Base-by-base conservation (phyloP, 108 stramenopile genomes). In the Ochromonas danica region DNA sequence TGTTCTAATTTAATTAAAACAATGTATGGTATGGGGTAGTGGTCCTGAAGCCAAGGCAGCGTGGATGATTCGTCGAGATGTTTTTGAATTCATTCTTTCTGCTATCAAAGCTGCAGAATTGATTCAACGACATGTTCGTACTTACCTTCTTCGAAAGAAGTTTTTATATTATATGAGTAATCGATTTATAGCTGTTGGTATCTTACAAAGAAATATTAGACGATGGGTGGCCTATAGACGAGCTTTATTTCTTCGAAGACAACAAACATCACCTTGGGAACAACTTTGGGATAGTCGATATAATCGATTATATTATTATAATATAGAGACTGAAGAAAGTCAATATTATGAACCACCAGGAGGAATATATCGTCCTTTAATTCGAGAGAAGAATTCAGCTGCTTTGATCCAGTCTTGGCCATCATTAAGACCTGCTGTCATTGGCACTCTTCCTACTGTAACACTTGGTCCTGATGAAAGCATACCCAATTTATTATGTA, bases 281-380 rank as follows among this genome's bases (percentile, higher is more conserved):
- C 82, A 85, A 71, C 82, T 85, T 27, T 83, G 79, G 82, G 78
- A 85, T 28, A 71, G 80, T 36, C 42, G 78, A 36, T 39, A 22
- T 10, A 17, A 70, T 1, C 1, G 6, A n/a, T 81, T 83, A 1
- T 85, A 85, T 42, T 85, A 83, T 82, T 85, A 80, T 79, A 61
- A 80, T 71, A 79, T 80, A 61, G 82, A 74, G 71, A 22, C 60
- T 40, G 31, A 71, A 70, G 78, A 70, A 38, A 36, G 80, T 82
- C n/a, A 82, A 0, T 74, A 31, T 0, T 78, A 42, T 80, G 80
- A 83, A 25, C 70, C 67, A 14, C 83, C 82, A 0, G n/a, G n/a
- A n/a, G n/a, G n/a, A n/a, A n/a, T n/a, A n/a, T 85, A 75, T 80
- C 84, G 84, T 6, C 84, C 84, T 30, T 77, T 85, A 79, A 33